Evolutionary conservation across 148 eudicot genomes (phyloP).

Genomic region (Camellia lanceoleosa): DNA sequence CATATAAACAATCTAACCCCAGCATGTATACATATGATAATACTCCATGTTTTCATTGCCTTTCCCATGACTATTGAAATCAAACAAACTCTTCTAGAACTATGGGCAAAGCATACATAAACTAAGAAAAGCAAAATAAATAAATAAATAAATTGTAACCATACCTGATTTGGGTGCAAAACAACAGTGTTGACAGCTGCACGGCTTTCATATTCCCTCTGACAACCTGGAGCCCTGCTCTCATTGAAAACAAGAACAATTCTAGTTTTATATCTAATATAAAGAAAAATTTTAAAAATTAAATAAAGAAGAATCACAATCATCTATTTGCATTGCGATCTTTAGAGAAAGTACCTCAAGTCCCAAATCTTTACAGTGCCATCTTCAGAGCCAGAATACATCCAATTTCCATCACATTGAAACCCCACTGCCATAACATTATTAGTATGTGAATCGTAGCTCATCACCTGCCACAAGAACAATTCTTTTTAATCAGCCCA

Average conservation of each 20-base stretch:
- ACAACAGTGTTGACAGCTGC: conserved; percentile 98
- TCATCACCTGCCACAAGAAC: conserved; percentile 66
- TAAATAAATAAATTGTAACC: conserved; percentile 1
- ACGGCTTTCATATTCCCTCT: conserved; percentile 98
- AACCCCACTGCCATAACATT: conserved; percentile 99
- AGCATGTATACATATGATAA: neutral
- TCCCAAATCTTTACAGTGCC: conserved; percentile 99
- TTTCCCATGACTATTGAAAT: neutral
- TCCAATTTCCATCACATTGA: conserved; percentile 94
- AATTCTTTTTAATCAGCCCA: conserved; percentile 3
- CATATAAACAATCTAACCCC: neutral
- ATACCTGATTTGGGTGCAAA: conserved; percentile 96
- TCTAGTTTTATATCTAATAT: neutral
- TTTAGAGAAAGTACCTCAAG: conserved; percentile 54
- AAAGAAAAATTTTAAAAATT: neutral
- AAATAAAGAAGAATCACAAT: neutral
- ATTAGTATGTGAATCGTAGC: conserved; percentile 93
- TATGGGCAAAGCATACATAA: neutral
- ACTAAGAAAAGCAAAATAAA: neutral
- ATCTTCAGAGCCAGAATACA: conserved; percentile 99
- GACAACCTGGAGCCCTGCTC: conserved; percentile 92
- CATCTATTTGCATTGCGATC: neutral
- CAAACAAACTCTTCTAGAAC: neutral
- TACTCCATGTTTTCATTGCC: neutral
- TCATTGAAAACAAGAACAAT: conserved; percentile 5